Conservation (phyloP, 352 stramenopile genomes). For the Pythium aristosporum region DNA sequence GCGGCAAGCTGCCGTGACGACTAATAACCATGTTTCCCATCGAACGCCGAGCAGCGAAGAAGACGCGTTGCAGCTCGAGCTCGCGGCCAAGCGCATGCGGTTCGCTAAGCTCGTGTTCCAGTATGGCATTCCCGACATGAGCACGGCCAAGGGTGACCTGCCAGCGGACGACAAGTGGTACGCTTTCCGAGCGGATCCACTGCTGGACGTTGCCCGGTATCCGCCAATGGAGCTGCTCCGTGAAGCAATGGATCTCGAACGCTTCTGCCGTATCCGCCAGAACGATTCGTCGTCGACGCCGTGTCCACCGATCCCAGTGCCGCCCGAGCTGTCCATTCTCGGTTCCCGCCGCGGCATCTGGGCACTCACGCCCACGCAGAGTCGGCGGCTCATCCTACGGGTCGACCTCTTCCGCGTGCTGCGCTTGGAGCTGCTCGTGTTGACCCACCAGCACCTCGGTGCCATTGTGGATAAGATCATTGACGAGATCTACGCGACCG, state of each 20-base stretch:
- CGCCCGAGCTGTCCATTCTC: conserved; percentile 53
- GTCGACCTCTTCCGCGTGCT: conserved; percentile 81
- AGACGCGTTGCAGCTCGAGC: neutral
- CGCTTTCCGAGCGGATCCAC: conserved; percentile 64
- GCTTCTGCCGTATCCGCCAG: conserved; percentile 36
- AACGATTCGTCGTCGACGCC: neutral
- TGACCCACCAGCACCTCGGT: conserved; percentile 61
- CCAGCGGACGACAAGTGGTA: conserved; percentile 76
- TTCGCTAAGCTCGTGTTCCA: conserved; percentile 81
- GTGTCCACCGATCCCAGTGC: conserved; percentile 7
- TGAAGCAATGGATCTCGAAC: conserved; percentile 67
- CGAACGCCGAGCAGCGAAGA: conserved; percentile 11
- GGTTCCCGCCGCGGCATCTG: conserved; percentile 63
- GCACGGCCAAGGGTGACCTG: conserved; percentile 44
- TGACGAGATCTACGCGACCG: conserved; percentile 22
- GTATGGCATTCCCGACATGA: conserved; percentile 72
- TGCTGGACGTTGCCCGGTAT: conserved; percentile 38
- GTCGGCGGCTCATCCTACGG: conserved; percentile 64
- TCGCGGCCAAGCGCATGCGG: conserved; percentile 47
- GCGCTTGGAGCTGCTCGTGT: conserved; percentile 63
- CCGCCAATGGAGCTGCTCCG: conserved; percentile 46
- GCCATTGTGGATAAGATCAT: conserved; percentile 58
- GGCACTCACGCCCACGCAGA: conserved; percentile 57
- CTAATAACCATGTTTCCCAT: too few relatives aligned
- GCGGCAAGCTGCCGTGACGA: too few relatives aligned